Percentiles rank a stretch among this genome's conserved stretches.
Evolutionary conservation across 441 rosid genomes (phyloP).

Genomic region (Gossypium trilobum): DNA sequence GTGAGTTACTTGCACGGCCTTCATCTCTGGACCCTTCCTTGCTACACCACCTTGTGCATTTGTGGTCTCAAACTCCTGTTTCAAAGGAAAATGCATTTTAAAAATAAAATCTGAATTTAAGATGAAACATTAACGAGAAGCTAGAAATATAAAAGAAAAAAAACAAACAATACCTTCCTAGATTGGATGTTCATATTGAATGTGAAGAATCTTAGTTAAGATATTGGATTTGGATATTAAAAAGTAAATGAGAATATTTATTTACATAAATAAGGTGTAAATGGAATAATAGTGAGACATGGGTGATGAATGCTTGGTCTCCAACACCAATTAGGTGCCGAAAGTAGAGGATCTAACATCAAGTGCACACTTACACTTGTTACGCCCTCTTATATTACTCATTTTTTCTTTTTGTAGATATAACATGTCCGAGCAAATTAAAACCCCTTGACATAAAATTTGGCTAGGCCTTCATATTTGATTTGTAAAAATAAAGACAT

Average conservation of each 20-base stretch:
- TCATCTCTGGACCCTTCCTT: conserved; percentile 40
- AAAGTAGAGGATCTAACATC: conserved; percentile 15
- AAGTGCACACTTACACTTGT: conserved; percentile 15
- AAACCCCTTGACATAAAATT: not conserved
- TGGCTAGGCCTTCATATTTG: not conserved
- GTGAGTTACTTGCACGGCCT: conserved; percentile 41
- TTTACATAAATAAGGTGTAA: not conserved
- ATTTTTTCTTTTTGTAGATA: not conserved
- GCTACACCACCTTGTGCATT: conserved; percentile 29
- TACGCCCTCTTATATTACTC: not conserved
- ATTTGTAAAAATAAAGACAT: not conserved
- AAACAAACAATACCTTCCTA: conserved; percentile 25
- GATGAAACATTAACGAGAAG: not conserved
- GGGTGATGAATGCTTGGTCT: conserved; percentile 17
- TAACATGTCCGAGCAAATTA: not conserved
- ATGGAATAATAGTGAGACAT: not conserved
- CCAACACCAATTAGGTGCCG: conserved; percentile 16
- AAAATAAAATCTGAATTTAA: not conserved
- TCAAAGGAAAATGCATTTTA: not conserved
- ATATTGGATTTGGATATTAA: not conserved
- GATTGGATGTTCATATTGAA: conserved; percentile 32
- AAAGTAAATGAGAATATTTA: not conserved
- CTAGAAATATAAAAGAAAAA: not conserved
- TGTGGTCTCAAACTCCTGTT: conserved; percentile 16
- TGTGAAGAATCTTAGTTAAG: not conserved